Evolutionary conservation across 345 rosid species (phyloP), one percentile per base, ranked within the genome.

Genomic region (Stellera chamaejasme): DNA sequence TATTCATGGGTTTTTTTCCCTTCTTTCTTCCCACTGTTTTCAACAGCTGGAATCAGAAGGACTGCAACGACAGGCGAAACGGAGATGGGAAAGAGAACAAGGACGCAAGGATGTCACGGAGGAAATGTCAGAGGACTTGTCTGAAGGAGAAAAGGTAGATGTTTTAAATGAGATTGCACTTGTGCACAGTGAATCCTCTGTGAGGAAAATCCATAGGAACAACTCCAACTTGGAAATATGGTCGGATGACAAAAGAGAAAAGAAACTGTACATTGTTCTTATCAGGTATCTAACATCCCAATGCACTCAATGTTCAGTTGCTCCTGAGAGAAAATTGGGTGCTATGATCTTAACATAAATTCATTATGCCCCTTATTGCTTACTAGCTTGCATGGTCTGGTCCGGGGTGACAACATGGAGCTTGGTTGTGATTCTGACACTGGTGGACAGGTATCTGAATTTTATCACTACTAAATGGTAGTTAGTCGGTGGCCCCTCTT

Each of bases 371-470:
- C 60, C 6, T 51, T 65, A 19, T 58, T 56, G 64, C 14, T 57
- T 55, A 32, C 58, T 75, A 92, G 98, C 64, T 78, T 92, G 72
- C 98, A 92, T 59, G 98, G 98, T 14, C 64, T 92, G 74, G 91
- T 92, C 54, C 96, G 96, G 48, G 96, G 96, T 52, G 98, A 92
- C 28, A 82, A 88, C 54, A 92, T 92, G 98, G 98, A 92, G 79
- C 98, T 92, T 58, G 98, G 98, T 55, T 75, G 98, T 32, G 98
- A 92, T 75, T 93, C 97, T 7, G 99, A 88, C 71, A 93, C 99
- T 1, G 99, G 99, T 45, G 97, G 97, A 65, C 99, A 93, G 87
- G 97, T 92, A 78, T 48, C 25, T 56, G 43, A 52, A 27, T 48
- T 41, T 55, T 54, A 9, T 8, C 27, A 46, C 43, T 27, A 41